Conservation (phyloP, 2,329 filamentous ascomycete genomes). For the Erysiphe pulchra region DNA sequence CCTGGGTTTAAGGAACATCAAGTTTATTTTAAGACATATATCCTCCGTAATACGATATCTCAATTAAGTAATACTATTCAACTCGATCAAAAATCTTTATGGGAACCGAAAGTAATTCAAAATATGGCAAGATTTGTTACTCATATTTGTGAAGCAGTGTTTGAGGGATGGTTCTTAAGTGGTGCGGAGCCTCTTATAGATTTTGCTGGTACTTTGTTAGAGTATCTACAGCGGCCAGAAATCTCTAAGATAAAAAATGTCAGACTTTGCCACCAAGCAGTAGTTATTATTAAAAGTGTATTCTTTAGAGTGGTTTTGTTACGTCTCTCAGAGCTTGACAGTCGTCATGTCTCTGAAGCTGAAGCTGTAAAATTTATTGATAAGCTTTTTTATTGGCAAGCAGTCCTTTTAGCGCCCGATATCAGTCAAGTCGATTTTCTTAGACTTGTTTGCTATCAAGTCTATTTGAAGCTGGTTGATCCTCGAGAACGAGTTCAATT, state of each 20-base stretch:
- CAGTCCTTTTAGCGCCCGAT: constrained; percentile 56
- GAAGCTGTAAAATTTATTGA: constrained; percentile 50
- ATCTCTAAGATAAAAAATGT: constrained; percentile 63
- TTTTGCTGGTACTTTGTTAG: constrained; percentile 60
- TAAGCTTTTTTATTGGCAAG: constrained; percentile 88
- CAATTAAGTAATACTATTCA: constrained; percentile 46
- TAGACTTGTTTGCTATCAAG: constrained; percentile 69
- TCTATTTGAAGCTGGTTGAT: constrained; percentile 73
- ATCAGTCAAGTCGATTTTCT: constrained; percentile 60
- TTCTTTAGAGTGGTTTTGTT: constrained; percentile 61
- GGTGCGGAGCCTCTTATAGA: constrained; percentile 65
- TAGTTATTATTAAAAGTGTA: constrained; percentile 47
- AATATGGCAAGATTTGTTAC: constrained; percentile 62
- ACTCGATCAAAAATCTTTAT: constrained; percentile 42
- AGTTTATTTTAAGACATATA: constrained; percentile 79
- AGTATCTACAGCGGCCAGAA: constrained; percentile 71
- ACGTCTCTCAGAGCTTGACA: constrained; percentile 60
- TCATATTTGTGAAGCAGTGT: constrained; percentile 72
- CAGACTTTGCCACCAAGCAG: constrained; percentile 67
- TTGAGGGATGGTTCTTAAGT: constrained; percentile 89
- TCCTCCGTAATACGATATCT: constrained; percentile 50
- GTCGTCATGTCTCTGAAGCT: constrained; percentile 27
- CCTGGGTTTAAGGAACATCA: constrained; percentile 88
- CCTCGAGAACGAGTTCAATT: constrained; percentile 38
- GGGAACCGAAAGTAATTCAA: constrained; percentile 60